Percentiles rank a stretch among this genome's conserved stretches.
Conservation (phyloP, 2,329 filamentous ascomycete species). For the Colletotrichum kahawae region DNA sequence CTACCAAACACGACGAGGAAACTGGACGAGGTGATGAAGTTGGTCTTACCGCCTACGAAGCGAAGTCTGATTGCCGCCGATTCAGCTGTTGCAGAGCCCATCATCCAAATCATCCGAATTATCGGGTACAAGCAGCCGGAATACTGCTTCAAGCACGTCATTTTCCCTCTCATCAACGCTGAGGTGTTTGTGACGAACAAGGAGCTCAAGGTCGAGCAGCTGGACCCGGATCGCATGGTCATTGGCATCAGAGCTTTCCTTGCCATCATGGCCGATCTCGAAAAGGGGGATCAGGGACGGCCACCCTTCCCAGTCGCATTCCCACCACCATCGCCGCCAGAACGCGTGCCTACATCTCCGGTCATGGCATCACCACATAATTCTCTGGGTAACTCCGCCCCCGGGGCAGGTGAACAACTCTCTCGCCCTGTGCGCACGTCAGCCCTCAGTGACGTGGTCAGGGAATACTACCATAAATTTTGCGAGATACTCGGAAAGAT, state of each 20-base stretch:
- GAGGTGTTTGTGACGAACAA: slow-evolving; percentile 80
- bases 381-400: slow-evolving; percentile 9
- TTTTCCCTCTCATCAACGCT: slow-evolving; percentile 95
- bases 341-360: slow-evolving; percentile 56
- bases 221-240: slow-evolving; percentile 97
- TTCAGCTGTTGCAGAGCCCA: slow-evolving; percentile 80
- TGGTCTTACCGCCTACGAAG: slow-evolving; percentile 82
- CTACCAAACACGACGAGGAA: slow-evolving; percentile 73
- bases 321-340: slow-evolving; percentile 38
- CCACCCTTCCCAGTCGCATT: slow-evolving; percentile 86
- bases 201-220: slow-evolving; percentile 85
- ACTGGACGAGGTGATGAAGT: slow-evolving; percentile 85
- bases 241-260: slow-evolving; percentile 95
- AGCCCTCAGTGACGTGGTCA: slow-evolving; percentile 75
- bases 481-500: slow-evolving; percentile 96
- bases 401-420: slow-evolving; percentile 63
- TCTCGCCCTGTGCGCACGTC: slow-evolving; percentile 68
- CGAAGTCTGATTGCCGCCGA: slow-evolving; percentile 85
- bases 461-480: slow-evolving; percentile 87
- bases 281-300: slow-evolving; percentile 76
- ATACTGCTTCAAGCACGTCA: slow-evolving; percentile 87
- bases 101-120: slow-evolving; percentile 93
- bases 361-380: slow-evolving; percentile 44
- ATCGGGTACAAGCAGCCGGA: slow-evolving; percentile 95
- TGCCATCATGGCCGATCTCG: slow-evolving; percentile 89